Evolutionary conservation across 495 filamentous ascomycete genomes (phyloP).

Genomic region (Podospora sp.): DNA sequence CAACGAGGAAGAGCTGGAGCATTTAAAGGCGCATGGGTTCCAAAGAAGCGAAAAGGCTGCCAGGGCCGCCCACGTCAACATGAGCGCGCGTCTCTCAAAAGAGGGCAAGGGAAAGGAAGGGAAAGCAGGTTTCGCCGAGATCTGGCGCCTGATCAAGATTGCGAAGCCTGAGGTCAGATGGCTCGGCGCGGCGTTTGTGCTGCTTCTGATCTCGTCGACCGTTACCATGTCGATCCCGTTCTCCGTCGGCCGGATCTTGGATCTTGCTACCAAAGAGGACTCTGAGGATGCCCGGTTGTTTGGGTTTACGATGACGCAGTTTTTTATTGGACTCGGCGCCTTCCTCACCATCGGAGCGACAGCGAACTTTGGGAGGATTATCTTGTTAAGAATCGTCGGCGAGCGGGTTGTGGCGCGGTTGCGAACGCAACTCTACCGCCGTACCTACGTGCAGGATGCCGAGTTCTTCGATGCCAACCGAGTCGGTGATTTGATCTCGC

Average conservation of each 20-base stretch:
- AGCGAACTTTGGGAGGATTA: conserved; percentile 92
- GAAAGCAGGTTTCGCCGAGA: conserved; percentile 71
- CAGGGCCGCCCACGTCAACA: conserved; percentile 86
- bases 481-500: conserved; percentile 92
- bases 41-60: conserved; percentile 68
- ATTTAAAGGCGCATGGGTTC: conserved; percentile 39
- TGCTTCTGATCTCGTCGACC: conserved; percentile 81
- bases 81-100: conserved; percentile 82
- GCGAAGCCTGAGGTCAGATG: conserved; percentile 80
- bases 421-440: conserved; percentile 83
- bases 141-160: conserved; percentile 87
- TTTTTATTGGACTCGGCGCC: conserved; percentile 43
- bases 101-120: conserved; percentile 69
- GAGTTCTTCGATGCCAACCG: conserved; percentile 99
- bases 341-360: conserved; percentile 44
- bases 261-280: conserved; percentile 53
- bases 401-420: conserved; percentile 90
- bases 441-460: conserved; percentile 91
- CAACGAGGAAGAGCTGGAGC: conserved; percentile 26
- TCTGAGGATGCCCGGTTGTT: conserved; percentile 39
- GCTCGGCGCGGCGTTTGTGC: conserved; percentile 76
- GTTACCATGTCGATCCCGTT: conserved; percentile 96
- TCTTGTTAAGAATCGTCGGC: conserved; percentile 91
- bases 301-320: conserved; percentile 41
- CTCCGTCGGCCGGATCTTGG: conserved; percentile 93